These are phyloP conservation scores for Botryobasidium botryosum DNA, from an alignment of 768 basidiomycete genomes.

Conservation along the genomic window DNA sequence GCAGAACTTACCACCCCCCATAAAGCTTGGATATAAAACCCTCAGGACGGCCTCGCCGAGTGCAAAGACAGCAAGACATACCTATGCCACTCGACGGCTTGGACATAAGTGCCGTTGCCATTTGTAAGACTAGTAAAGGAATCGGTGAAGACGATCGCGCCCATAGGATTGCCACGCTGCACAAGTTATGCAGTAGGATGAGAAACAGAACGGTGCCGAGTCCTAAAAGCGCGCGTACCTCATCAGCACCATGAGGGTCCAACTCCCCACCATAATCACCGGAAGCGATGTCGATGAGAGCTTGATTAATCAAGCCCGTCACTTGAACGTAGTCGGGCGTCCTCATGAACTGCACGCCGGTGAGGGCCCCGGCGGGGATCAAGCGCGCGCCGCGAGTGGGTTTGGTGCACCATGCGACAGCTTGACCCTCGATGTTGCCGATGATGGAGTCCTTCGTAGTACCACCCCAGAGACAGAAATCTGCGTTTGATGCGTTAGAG, in stretches of 20 bases:
- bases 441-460: conserved; percentile 19
- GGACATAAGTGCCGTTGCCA: conserved; percentile 7
- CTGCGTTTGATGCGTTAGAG: too few species aligned
- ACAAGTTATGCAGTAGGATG: not conserved
- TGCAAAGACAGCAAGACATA: not conserved
- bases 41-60: not conserved
- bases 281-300: conserved; percentile 30
- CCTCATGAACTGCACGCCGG: conserved; percentile 44
- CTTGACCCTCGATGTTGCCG: conserved; percentile 19
- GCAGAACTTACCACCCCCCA: conserved; percentile 19
- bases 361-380: conserved; percentile 48
- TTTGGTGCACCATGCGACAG: conserved; percentile 17
- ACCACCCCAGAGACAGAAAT: conserved; percentile 20
- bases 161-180: conserved; percentile 13
- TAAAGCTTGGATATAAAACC: conserved; percentile 13
- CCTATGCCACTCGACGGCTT: conserved; percentile 14
- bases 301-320: conserved; percentile 49
- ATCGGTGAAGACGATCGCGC: conserved; percentile 15
- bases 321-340: conserved; percentile 30
- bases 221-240: not conserved
- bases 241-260: conserved; percentile 12
- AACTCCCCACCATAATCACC: conserved; percentile 38
- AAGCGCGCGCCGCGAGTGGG: conserved; percentile 38
- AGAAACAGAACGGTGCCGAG: too few species aligned
- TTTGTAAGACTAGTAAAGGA: conserved; percentile 10